phyloP scores from a whole-genome alignment of 805 yeast genomes.

The Starmerella ratchasimensis region DNA sequence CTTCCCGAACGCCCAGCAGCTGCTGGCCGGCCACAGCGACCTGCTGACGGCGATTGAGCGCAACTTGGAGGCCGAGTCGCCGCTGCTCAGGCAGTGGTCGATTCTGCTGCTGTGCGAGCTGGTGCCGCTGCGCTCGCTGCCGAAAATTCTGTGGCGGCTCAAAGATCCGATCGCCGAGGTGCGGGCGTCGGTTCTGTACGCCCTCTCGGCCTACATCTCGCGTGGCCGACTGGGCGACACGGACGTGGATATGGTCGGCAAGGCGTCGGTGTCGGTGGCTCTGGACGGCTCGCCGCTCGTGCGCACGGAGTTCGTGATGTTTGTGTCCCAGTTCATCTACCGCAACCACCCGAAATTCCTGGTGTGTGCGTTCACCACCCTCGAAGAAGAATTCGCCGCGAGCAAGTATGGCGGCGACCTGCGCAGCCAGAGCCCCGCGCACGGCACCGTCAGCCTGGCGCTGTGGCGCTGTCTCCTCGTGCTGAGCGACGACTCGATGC shows the following conservation, averaged over 20 bases:
- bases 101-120: slow-evolving; percentile 31
- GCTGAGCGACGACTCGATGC: slow-evolving; percentile 75
- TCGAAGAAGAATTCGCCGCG: slow-evolving; percentile 64
- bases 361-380: slow-evolving; percentile 72
- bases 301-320: slow-evolving; percentile 67
- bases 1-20: slow-evolving; percentile 62
- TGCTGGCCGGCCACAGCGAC: slow-evolving; percentile 55
- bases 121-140: slow-evolving; percentile 7
- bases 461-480: slow-evolving; percentile 77
- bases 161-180: slow-evolving; percentile 93
- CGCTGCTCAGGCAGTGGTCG: slow-evolving; percentile 87
- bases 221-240: slow-evolving; percentile 35
- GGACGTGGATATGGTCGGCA: slow-evolving; percentile 33
- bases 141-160: slow-evolving; percentile 43
- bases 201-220: slow-evolving; percentile 42
- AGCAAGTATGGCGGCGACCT: slow-evolving; percentile 42
- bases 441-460: slow-evolving; percentile 73
- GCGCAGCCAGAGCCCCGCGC: slow-evolving; percentile 58
- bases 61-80: slow-evolving; percentile 58
- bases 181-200: slow-evolving; percentile 65
- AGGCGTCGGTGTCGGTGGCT: slow-evolving; percentile 49
- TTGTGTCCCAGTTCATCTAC: slow-evolving; percentile 58
- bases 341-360: slow-evolving; percentile 61
- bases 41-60: slow-evolving; percentile 49
- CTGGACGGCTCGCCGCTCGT: slow-evolving; percentile 87